phyloP scores from a whole-genome alignment of 371 early-diverging fungal species.

The Smittium mucronatum region DNA sequence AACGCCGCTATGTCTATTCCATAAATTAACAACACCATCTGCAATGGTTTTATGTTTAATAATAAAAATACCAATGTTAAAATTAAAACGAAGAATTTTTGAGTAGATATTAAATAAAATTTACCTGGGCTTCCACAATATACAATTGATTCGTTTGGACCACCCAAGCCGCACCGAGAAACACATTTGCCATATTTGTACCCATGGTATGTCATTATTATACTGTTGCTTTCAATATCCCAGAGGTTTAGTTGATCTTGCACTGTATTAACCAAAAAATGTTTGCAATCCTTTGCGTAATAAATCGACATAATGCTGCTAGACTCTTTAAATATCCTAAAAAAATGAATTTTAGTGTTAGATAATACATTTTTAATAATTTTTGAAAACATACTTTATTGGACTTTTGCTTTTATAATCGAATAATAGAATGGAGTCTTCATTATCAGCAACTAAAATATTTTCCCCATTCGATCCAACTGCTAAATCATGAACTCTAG shows the following conservation, averaged over 20 bases:
- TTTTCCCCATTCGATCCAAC: slow-evolving; percentile 54
- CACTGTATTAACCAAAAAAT: slow-evolving; percentile 59
- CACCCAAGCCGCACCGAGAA: slow-evolving; percentile 87
- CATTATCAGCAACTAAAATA: slow-evolving; percentile 58
- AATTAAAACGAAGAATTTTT: not conserved
- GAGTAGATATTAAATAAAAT: not conserved
- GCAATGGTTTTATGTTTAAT: not conserved
- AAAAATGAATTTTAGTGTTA: slow-evolving; percentile 36
- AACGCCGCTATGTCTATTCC: slow-evolving; percentile 69
- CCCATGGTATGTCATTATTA: slow-evolving; percentile 64
- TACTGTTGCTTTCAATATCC: slow-evolving; percentile 53
- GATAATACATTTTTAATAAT: no score
- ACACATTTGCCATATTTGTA: slow-evolving; percentile 76
- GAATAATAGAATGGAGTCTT: slow-evolving; percentile 33
- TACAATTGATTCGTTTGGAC: slow-evolving; percentile 64
- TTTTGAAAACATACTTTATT: slow-evolving; percentile 24
- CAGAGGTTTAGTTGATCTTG: slow-evolving; percentile 63
- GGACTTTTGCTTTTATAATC: slow-evolving; percentile 30
- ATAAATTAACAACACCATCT: slow-evolving; percentile 75
- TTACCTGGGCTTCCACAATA: slow-evolving; percentile 81
- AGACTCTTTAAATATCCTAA: slow-evolving; percentile 42
- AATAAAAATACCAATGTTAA: not conserved
- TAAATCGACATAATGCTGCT: slow-evolving; percentile 63
- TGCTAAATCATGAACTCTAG: slow-evolving; percentile 73
- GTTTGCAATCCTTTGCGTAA: slow-evolving; percentile 53